Conservation (phyloP, 176 grass and related monocot genomes). For the bread wheat (Triticum aestivum) region DNA sequence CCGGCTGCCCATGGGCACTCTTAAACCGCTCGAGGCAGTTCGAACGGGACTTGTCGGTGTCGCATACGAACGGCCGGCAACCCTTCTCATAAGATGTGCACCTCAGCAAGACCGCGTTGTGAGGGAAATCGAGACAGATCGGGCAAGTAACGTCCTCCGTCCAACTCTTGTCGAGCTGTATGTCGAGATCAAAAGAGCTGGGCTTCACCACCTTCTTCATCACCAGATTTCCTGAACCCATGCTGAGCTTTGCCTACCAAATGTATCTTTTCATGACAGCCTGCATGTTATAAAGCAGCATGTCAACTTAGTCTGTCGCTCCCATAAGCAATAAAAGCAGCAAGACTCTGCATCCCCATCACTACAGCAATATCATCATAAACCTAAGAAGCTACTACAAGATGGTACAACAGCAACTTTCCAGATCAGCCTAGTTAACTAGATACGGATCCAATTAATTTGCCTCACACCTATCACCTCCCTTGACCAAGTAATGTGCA, state of each 20-base stretch:
- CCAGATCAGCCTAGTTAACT: conserved; percentile 20
- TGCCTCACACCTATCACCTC: background rate
- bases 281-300: conserved; percentile 33
- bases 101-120: conserved; percentile 70
- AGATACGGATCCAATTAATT: conserved; percentile 29
- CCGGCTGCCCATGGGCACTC: conserved; percentile 62
- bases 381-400: conserved; percentile 17
- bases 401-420: conserved; percentile 7
- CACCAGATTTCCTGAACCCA: conserved; percentile 47
- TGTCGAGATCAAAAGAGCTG: conserved; percentile 41
- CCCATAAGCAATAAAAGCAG: background rate
- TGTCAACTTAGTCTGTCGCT: conserved; percentile 5
- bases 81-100: conserved; percentile 91
- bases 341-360: conserved; percentile 2
- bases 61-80: conserved; percentile 81
- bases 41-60: conserved; percentile 84
- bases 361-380: conserved; percentile 8
- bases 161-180: conserved; percentile 53
- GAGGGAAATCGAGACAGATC: conserved; percentile 85
- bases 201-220: conserved; percentile 44
- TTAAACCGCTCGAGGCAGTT: conserved; percentile 92
- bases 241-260: conserved; percentile 8
- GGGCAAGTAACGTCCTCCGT: conserved; percentile 78
- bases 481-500: conserved; percentile 17
- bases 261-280: conserved; percentile 21